Evolutionary conservation across 2,329 filamentous ascomycete genomes (phyloP).

Genomic region (Fusarium chlamydosporum): DNA sequence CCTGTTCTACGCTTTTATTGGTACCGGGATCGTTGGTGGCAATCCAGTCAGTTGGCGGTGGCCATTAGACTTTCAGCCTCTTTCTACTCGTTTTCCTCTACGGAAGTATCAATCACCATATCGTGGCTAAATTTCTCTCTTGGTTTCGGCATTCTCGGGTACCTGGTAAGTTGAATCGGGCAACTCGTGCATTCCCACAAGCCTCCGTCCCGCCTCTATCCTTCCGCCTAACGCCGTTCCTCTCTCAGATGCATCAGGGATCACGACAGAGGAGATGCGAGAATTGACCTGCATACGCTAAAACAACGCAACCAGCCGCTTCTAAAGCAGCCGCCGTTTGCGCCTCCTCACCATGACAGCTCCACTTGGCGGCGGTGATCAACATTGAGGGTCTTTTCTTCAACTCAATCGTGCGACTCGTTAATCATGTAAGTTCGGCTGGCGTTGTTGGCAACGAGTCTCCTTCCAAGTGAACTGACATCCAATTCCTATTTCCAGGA

Average conservation of each 20-base stretch:
- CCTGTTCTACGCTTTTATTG: slow-evolving; percentile 22
- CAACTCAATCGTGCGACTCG: slow-evolving; percentile 34
- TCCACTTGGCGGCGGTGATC: slow-evolving; percentile 48
- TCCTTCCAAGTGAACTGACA: slow-evolving; percentile 20
- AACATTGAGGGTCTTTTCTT: slow-evolving; percentile 40
- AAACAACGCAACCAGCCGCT: slow-evolving; percentile 39
- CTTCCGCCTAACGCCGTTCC: slow-evolving; percentile 21
- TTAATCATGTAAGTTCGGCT: slow-evolving; percentile 25
- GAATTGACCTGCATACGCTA: slow-evolving; percentile 38
- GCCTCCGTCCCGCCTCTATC: slow-evolving; percentile 24
- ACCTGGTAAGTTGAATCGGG: slow-evolving; percentile 11
- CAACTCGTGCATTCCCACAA: slow-evolving; percentile 9
- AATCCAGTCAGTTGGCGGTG: slow-evolving; percentile 28
- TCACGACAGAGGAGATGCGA: slow-evolving; percentile 25
- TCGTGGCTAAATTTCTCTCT: neutral
- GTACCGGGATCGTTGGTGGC: slow-evolving; percentile 20
- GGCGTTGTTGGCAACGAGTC: slow-evolving; percentile 14
- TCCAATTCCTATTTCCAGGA: slow-evolving; percentile 25
- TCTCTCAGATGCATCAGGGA: slow-evolving; percentile 27
- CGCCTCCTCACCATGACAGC: slow-evolving; percentile 47
- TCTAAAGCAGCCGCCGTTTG: slow-evolving; percentile 49
- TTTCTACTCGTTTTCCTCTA: slow-evolving; percentile 21
- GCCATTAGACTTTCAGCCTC: slow-evolving; percentile 41
- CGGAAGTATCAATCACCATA: slow-evolving; percentile 17
- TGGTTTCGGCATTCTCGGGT: slow-evolving; percentile 4